Percentiles rank a stretch among this genome's conserved stretches.
phyloP scores from a whole-genome alignment of 176 grass and related monocot species.

The Miscanthus lutarioriparius region DNA sequence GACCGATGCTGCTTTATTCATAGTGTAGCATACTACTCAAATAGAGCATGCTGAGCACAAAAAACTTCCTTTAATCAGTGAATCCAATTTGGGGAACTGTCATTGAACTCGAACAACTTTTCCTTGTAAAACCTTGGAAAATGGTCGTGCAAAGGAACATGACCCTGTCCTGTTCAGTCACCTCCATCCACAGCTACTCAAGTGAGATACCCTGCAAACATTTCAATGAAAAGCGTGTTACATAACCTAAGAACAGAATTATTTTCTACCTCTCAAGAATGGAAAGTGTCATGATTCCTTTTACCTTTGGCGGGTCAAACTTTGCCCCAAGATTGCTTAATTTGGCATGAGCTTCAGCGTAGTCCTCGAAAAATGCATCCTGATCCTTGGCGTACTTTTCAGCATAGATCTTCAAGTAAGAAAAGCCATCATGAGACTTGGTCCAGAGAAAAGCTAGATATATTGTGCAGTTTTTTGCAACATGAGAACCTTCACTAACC shows the following conservation, averaged over 20 bases:
- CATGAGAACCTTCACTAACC: conserved; percentile 42
- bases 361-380: conserved; percentile 82
- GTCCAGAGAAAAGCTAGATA: neutral
- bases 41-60: neutral
- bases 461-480: conserved; percentile 3
- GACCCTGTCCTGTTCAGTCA: neutral
- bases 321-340: conserved; percentile 91
- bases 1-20: conserved; percentile 24
- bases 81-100: neutral
- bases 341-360: conserved; percentile 96
- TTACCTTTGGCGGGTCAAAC: conserved; percentile 82
- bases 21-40: neutral
- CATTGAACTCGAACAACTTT: neutral
- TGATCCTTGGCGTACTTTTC: conserved; percentile 81
- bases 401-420: conserved; percentile 65
- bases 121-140: neutral
- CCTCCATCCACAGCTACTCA: conserved; percentile 25
- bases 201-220: conserved; percentile 60
- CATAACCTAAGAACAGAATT: neutral
- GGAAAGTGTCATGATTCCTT: neutral
- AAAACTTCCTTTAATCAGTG: neutral
- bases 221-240: conserved; percentile 20
- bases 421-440: conserved; percentile 16
- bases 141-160: neutral
- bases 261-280: neutral